Evolutionary conservation across 1,284 basidiomycete genomes (phyloP), one percentile per base, ranked within the genome.

Genomic region (Melampsora abietis-canadensis): DNA sequence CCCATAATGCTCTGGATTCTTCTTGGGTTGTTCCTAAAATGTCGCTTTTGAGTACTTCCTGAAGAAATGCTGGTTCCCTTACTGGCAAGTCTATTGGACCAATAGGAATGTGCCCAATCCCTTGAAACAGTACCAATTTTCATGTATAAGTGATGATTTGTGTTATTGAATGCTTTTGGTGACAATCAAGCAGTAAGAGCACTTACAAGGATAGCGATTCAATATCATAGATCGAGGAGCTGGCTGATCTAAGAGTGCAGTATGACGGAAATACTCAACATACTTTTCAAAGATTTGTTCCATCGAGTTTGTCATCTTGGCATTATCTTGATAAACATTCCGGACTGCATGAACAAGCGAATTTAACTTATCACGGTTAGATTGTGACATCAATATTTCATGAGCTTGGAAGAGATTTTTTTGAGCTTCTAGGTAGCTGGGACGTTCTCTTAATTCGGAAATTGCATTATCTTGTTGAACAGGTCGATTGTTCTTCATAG

Each of bases 331-430:
- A n/a, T 21, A 57, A 17, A 57, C 17, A 21, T 57, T 21, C 7
- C 0, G 15, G 51, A 57, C 51, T 21, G 12, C 2, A 21, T 57
- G 21, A 21, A 21, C 12, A 27, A 21, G n/a, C 24, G 10, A 15
- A 57, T 27, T 14, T 27, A 57, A 57, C 15, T 21, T 15, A 21
- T 57, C n/a, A 21, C n/a, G n/a, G 27, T 57, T 57, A 21, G 5
- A 3, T 27, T 27, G 27, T 27, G 27, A 3, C 17, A 57, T 10
- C 17, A 57, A 21, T 0, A 21, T 21, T 57, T 57, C n/a, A 57
- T 27, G 51, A 57, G 51, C 51, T 57, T 57, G 21, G 51, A 21
- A 57, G 27, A 57, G 51, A 57, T 27, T 57, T 27, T 57, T 57
- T 57, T 57, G 51, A 21, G 51, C 51, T 57, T 57, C 27, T 27